A percentile compares a stretch with the other conserved stretches of the same genome.
Conservation (phyloP, 805 yeast genomes). For the Komagataella pseudopastoris region DNA sequence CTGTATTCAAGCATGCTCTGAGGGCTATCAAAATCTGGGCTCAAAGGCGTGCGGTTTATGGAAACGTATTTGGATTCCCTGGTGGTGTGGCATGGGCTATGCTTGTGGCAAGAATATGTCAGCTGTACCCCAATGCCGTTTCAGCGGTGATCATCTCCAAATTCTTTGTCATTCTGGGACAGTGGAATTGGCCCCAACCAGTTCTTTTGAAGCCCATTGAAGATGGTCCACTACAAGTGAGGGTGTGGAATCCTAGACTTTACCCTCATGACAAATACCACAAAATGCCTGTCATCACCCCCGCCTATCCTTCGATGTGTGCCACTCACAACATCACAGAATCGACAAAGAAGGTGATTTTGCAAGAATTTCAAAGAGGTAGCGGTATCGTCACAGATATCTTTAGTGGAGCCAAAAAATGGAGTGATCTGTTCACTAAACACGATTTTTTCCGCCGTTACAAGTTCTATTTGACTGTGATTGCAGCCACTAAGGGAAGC, state of each 20-base stretch:
- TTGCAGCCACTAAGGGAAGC: conserved; percentile 60
- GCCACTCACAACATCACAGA: conserved; percentile 92
- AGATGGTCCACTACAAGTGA: conserved; percentile 91
- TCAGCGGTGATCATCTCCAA: conserved; percentile 84
- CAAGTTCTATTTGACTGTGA: conserved; percentile 75
- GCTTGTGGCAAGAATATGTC: conserved; percentile 97
- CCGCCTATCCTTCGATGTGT: conserved; percentile 98
- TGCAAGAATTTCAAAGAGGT: conserved; percentile 73
- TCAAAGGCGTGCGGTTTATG: conserved; percentile 85
- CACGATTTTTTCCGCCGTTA: conserved; percentile 77
- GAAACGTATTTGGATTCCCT: conserved; percentile 92
- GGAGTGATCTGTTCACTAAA: conserved; percentile 66
- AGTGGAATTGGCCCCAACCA: conserved; percentile 99
- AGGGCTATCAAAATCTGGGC: conserved; percentile 97
- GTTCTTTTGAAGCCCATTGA: conserved; percentile 86
- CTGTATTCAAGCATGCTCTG: conserved; percentile 83
- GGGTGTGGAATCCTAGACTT: conserved; percentile 92
- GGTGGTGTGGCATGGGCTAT: conserved; percentile 99
- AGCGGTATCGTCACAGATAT: conserved; percentile 58
- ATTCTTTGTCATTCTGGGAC: conserved; percentile 71
- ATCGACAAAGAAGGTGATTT: conserved; percentile 74
- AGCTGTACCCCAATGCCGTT: conserved; percentile 90
- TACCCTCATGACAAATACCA: conserved; percentile 85
- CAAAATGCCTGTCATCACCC: conserved; percentile 95
- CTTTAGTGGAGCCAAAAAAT: conserved; percentile 41